These are phyloP conservation scores for Elsinoe perseae DNA, from an alignment of 2,329 filamentous ascomycete genomes.

Conservation along the genomic window DNA sequence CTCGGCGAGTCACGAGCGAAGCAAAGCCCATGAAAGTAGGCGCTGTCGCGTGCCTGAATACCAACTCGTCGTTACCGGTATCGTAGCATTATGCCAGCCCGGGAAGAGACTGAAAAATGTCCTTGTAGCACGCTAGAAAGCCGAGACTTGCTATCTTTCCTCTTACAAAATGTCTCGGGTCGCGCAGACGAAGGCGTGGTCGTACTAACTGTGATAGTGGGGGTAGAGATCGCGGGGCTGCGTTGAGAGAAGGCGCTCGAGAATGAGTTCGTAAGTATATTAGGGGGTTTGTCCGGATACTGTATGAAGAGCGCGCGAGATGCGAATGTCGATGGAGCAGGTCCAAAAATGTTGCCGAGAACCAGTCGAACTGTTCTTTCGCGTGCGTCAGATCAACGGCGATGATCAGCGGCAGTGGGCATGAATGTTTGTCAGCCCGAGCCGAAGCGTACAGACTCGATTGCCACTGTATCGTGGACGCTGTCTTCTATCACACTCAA, in stretches of 20 bases:
- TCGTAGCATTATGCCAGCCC: neutral
- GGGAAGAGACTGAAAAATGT: neutral
- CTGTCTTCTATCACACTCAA: neutral
- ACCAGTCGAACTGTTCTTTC: conserved; percentile 1
- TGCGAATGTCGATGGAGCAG: neutral
- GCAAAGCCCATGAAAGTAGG: conserved; percentile 14
- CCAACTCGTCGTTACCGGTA: neutral
- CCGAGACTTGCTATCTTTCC: neutral
- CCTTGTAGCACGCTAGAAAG: neutral
- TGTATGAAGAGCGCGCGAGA: neutral
- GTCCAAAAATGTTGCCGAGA: conserved; percentile 11
- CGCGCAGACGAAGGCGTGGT: conserved; percentile 3
- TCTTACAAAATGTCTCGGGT: neutral
- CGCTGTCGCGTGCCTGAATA: conserved; percentile 12
- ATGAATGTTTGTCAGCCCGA: conserved; percentile 8
- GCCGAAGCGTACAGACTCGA: neutral
- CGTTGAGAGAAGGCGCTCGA: neutral
- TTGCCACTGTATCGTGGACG: neutral
- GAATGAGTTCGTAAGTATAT: neutral
- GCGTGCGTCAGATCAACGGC: conserved; percentile 7
- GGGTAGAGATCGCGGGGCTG: neutral
- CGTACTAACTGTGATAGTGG: neutral
- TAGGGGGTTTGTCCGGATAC: neutral
- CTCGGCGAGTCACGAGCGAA: conserved; percentile 10
- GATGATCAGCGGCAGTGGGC: neutral